Conservation (phyloP, 257 asterid species). For the Fraxinus quadrangulata region DNA sequence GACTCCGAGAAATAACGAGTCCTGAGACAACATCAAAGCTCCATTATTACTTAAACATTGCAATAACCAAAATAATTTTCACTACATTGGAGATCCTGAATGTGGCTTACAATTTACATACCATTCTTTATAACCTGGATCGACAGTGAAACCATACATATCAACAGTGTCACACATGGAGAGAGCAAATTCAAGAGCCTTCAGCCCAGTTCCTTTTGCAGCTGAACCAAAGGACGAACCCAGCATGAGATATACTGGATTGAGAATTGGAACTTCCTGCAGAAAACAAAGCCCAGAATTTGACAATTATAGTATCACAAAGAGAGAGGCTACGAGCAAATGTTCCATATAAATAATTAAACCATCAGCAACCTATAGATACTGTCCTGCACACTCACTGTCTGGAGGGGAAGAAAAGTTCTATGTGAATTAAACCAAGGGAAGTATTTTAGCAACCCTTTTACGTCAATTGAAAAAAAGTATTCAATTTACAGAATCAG, state of each 20-base stretch:
- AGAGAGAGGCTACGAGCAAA: not conserved
- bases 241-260: conserved; percentile 62
- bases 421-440: not conserved
- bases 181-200: conserved; percentile 99
- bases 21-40: conserved; percentile 52
- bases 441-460: not conserved
- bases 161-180: conserved; percentile 91
- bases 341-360: not conserved
- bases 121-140: conserved; percentile 97
- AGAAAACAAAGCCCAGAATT: conserved; percentile 21
- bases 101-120: conserved; percentile 11
- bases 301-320: not conserved
- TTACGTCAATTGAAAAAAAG: not conserved
- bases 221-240: conserved; percentile 76
- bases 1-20: conserved; percentile 94
- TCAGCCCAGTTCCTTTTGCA: conserved; percentile 97
- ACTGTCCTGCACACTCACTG: not conserved
- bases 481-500: conserved; percentile 7
- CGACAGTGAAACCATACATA: conserved; percentile 99
- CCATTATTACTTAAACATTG: conserved; percentile 14
- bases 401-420: not conserved
- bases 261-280: conserved; percentile 65
- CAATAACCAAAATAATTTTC: not conserved
- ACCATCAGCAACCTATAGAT: not conserved
- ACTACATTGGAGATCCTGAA: not conserved